Conservation (phyloP, 495 filamentous ascomycete genomes). For the Annulohypoxylon moriforme region DNA sequence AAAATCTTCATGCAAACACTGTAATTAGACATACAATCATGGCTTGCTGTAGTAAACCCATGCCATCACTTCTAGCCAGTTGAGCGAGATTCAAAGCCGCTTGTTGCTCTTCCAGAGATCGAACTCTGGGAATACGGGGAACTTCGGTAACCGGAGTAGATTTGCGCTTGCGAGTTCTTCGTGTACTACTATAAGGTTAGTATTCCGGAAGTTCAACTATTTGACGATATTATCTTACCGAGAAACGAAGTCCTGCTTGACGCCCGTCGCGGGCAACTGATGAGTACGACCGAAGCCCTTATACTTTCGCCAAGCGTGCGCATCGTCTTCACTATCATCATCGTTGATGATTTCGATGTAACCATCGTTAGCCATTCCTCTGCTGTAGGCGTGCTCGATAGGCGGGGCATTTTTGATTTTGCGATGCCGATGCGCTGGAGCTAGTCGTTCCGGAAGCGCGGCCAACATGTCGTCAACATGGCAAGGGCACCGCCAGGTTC, state of each 20-base stretch:
- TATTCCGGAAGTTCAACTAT: slow-evolving; percentile 3
- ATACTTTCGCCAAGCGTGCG: slow-evolving; percentile 54
- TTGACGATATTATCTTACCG: slow-evolving; percentile 52
- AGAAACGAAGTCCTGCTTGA: slow-evolving; percentile 80
- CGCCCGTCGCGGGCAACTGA: slow-evolving; percentile 74
- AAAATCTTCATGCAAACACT: neutral
- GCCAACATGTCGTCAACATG: slow-evolving; percentile 73
- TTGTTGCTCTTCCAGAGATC: slow-evolving; percentile 59
- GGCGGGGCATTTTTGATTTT: slow-evolving; percentile 62
- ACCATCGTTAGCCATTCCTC: slow-evolving; percentile 79
- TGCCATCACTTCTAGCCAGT: slow-evolving; percentile 50
- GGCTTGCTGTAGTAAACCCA: slow-evolving; percentile 54
- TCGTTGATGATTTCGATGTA: slow-evolving; percentile 77
- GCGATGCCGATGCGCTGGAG: slow-evolving; percentile 62
- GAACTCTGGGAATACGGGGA: slow-evolving; percentile 29
- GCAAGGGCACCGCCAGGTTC: slow-evolving; percentile 88
- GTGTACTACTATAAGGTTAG: slow-evolving; percentile 45
- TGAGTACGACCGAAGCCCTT: slow-evolving; percentile 70
- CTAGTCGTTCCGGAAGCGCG: slow-evolving; percentile 54
- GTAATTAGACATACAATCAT: slow-evolving; percentile 54
- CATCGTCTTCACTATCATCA: slow-evolving; percentile 66
- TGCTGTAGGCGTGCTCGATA: slow-evolving; percentile 59
- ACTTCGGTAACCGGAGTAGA: slow-evolving; percentile 27
- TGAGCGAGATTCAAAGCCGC: slow-evolving; percentile 67
- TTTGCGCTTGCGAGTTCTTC: slow-evolving; percentile 41